Evolutionary conservation across 1,139 yeast genomes (phyloP).

Genomic region (Candida tunisiensis): DNA sequence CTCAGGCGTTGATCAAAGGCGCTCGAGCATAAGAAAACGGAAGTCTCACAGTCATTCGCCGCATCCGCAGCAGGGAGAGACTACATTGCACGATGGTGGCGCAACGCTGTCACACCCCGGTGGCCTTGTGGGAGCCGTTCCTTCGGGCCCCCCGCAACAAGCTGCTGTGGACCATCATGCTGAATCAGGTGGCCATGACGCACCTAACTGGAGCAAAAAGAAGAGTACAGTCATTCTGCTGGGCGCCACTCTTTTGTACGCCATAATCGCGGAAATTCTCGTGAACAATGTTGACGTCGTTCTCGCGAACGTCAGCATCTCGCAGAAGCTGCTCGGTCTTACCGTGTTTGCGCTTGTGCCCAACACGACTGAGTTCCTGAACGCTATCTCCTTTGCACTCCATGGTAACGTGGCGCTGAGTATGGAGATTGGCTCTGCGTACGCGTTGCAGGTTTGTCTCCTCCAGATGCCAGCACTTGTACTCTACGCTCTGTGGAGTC

Average conservation of each 20-base stretch:
- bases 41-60: too few species aligned
- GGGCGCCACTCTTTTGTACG: conserved; percentile 75
- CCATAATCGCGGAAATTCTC: conserved; percentile 84
- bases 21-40: too few species aligned
- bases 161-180: too few species aligned
- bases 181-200: conserved; percentile 71
- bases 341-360: conserved; percentile 95
- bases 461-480: conserved; percentile 88
- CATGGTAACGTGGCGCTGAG: conserved; percentile 84
- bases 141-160: conserved; percentile 8
- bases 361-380: conserved; percentile 88
- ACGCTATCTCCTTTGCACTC: conserved; percentile 93
- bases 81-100: too few species aligned
- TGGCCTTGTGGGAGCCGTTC: conserved; percentile 3
- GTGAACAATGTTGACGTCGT: conserved; percentile 93
- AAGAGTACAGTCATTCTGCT: conserved; percentile 77
- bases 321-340: conserved; percentile 82
- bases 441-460: conserved; percentile 91
- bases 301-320: conserved; percentile 53
- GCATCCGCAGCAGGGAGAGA: too few species aligned
- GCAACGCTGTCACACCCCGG: too few species aligned
- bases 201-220: conserved; percentile 89
- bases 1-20: too few species aligned
- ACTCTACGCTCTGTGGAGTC: conserved; percentile 45
- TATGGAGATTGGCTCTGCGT: conserved; percentile 97